Percentiles rank a stretch among this genome's conserved stretches.
These are phyloP conservation scores for Phytophthora palmivora DNA, from an alignment of 352 stramenopile genomes.

Conservation along the genomic window DNA sequence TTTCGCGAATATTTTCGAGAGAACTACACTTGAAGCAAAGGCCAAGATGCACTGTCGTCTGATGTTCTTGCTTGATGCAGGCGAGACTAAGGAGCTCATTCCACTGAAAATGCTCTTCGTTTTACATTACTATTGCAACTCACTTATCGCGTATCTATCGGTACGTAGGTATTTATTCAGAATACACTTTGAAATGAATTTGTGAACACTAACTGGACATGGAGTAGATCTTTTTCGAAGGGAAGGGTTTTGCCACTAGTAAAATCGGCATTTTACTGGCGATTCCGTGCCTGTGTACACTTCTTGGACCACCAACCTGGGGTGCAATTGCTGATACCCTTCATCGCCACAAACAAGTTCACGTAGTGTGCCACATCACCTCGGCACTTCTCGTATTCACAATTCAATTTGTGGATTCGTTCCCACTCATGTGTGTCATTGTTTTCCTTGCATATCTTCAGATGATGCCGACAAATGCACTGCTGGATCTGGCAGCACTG, in stretches of 20 bases:
- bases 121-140: slow-evolving; percentile 32
- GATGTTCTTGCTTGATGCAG: slow-evolving; percentile 34
- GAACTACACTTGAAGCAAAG: not conserved
- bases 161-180: slow-evolving; percentile 5
- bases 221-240: slow-evolving; percentile 34
- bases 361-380: slow-evolving; percentile 49
- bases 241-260: slow-evolving; percentile 43
- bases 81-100: slow-evolving; percentile 31
- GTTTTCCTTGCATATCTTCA: slow-evolving; percentile 50
- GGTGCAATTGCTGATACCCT: slow-evolving; percentile 54
- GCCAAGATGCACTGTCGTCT: slow-evolving; percentile 21
- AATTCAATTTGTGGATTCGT: slow-evolving; percentile 48
- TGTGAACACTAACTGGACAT: not conserved
- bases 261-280: slow-evolving; percentile 59
- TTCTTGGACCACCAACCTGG: slow-evolving; percentile 54
- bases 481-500: slow-evolving; percentile 63
- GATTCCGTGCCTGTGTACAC: slow-evolving; percentile 49
- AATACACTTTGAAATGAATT: not conserved
- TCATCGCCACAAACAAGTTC: slow-evolving; percentile 47
- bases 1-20: not conserved
- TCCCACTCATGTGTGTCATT: slow-evolving; percentile 40
- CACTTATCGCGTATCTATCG: slow-evolving; percentile 33
- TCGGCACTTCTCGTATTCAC: slow-evolving; percentile 48
- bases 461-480: slow-evolving; percentile 41
- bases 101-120: slow-evolving; percentile 35